Percentiles rank a stretch among this genome's conserved stretches.
phyloP scores from a whole-genome alignment of 345 rosid genomes.

The Viola odorata region DNA sequence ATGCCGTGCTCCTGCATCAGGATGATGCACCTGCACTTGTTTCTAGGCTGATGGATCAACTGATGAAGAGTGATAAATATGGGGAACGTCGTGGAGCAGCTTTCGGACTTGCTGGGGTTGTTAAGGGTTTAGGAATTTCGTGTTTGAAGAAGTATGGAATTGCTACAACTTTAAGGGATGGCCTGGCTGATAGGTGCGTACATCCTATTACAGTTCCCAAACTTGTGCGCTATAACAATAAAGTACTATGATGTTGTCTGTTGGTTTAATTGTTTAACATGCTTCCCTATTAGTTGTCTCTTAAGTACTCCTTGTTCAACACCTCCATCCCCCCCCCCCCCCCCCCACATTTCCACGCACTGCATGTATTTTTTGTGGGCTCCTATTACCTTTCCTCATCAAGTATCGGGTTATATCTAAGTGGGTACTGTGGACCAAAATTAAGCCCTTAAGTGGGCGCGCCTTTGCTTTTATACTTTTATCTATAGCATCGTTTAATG shows the following conservation, averaged over 20 bases:
- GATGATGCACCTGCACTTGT: conserved; percentile 70
- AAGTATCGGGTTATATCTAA: no score
- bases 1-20: conserved; percentile 32
- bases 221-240: not conserved
- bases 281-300: no score
- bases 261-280: no score
- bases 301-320: no score
- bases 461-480: no score
- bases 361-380: no score
- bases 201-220: not conserved
- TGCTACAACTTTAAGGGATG: conserved; percentile 53
- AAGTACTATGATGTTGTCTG: not conserved
- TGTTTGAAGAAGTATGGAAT: conserved; percentile 80
- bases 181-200: conserved; percentile 69
- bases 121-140: conserved; percentile 86
- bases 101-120: conserved; percentile 94
- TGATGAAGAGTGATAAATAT: conserved; percentile 87
- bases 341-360: no score
- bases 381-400: no score
- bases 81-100: conserved; percentile 99
- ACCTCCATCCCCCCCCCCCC: no score
- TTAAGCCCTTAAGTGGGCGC: no score
- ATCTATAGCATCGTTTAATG: no score
- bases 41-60: conserved; percentile 69
- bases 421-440: no score